These are phyloP conservation scores for Apiotrichum gamsii DNA, from an alignment of 1,284 basidiomycete species.

Conservation along the genomic window DNA sequence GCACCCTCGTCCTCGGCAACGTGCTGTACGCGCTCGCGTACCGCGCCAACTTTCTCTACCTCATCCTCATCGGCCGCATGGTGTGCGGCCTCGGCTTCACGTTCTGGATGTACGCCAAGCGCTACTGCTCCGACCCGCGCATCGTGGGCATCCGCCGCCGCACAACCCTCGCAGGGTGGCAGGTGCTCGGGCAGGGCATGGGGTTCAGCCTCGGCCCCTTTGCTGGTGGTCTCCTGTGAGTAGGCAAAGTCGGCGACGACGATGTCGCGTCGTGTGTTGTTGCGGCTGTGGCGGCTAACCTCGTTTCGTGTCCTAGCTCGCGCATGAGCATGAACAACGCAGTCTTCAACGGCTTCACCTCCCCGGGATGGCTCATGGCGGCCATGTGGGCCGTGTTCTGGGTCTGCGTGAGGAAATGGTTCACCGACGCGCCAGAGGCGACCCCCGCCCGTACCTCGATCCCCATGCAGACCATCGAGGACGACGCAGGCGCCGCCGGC, in stretches of 20 bases:
- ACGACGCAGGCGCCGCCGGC: no score
- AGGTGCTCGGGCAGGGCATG: conserved; percentile 7
- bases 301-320: no score
- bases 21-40: conserved; percentile 5
- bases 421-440: background rate
- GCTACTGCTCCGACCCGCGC: conserved; percentile 8
- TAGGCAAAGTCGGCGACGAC: no score
- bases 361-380: conserved; percentile 9
- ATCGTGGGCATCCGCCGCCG: conserved; percentile 6
- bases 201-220: conserved; percentile 10
- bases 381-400: conserved; percentile 4
- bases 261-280: no score
- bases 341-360: conserved; percentile 7
- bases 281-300: no score
- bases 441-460: no score
- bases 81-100: conserved; percentile 5
- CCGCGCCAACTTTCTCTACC: conserved; percentile 5
- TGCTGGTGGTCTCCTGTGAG: conserved; percentile 6
- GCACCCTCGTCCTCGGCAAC: conserved; percentile 2
- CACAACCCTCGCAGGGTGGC: conserved; percentile 9
- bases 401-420: background rate
- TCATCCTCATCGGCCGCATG: conserved; percentile 8
- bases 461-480: background rate
- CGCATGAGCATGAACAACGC: no score
- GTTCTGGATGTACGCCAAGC: conserved; percentile 10